Evolutionary conservation across 2,329 filamentous ascomycete species (phyloP).

Genomic region (Verticillium nubilum): DNA sequence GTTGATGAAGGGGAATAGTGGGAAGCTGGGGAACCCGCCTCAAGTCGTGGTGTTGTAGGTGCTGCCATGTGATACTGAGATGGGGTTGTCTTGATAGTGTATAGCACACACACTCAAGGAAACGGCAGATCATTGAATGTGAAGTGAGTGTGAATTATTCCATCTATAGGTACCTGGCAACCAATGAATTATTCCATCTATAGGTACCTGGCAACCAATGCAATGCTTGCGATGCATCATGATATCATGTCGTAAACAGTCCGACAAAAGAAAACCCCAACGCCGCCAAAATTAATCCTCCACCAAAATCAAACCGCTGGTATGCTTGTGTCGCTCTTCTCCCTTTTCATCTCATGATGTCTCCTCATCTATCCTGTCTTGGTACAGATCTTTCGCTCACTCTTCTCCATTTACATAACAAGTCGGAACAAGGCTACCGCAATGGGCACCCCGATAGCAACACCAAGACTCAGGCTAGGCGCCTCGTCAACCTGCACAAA

Average conservation of each 20-base stretch:
- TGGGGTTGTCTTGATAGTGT: too few relatives aligned
- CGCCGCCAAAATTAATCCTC: not conserved
- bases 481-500: not conserved
- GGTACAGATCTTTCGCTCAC: not conserved
- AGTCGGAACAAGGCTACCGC: not conserved
- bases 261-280: not conserved
- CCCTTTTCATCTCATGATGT: not conserved
- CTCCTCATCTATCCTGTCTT: too few relatives aligned
- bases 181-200: not conserved
- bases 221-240: not conserved
- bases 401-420: not conserved
- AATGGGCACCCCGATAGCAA: not conserved
- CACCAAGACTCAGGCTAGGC: not conserved
- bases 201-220: not conserved
- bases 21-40: conserved; percentile 35
- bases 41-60: conserved; percentile 29
- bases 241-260: not conserved
- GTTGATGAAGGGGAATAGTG: conserved; percentile 49
- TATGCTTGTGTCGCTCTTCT: not conserved
- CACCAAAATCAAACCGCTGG: not conserved
- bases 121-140: not conserved
- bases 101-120: too few relatives aligned
- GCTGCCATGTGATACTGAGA: too few relatives aligned
- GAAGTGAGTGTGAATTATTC: not conserved
- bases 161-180: not conserved